Base-by-base conservation (phyloP, 2,329 filamentous ascomycete species). In the Neopestalotiopsis rosae region DNA sequence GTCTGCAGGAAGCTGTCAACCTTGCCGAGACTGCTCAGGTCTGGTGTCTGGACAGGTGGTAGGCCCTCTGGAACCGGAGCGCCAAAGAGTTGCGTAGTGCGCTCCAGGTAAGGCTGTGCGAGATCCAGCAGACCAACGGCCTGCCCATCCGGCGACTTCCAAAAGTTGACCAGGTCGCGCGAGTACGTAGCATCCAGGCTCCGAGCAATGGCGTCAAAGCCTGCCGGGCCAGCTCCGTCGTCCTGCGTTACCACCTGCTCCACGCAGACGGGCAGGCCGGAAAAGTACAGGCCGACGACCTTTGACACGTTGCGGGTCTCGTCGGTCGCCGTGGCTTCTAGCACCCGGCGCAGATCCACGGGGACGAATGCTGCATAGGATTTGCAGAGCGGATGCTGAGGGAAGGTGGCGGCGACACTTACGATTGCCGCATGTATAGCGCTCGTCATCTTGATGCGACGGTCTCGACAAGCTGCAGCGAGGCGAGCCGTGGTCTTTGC, bases 161-260 rank as follows among this genome's bases (percentile, higher is more conserved):
- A 65, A 42, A 78, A 79, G 57, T 69, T 71, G 14, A 76, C 71
- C 20, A 74, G 73, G 42, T 76, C 74, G 24, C 66, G 66, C 2
- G 52, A 45, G 38, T 75, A 76, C 30, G 72, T 65, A 10, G 58
- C 56, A 7, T 66, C 64, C 17, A 76, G 66, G 28, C 73, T 71
- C 3, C 59, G 65, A 1, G 72, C 69, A 4, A 75, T 65, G 10
- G 57, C 49, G 1, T 67, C 68, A 61, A 76, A 75, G 4, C 40
- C 61, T 38, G 10, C 10, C 34, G 34, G 6, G 34, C 5, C 10
- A 10, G 5, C 34, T 38, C 34, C 10, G 34, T 38, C 34, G 34
- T 10, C 34, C 66, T 73, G 70, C 10, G 4, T 17, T 10, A 30
- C 6, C 0, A 73, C 61, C 20, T 14, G 52, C 4, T 69, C 67